phyloP scores from a whole-genome alignment of 192 early-diverging fungal species.

The Entomortierella lignicola region DNA sequence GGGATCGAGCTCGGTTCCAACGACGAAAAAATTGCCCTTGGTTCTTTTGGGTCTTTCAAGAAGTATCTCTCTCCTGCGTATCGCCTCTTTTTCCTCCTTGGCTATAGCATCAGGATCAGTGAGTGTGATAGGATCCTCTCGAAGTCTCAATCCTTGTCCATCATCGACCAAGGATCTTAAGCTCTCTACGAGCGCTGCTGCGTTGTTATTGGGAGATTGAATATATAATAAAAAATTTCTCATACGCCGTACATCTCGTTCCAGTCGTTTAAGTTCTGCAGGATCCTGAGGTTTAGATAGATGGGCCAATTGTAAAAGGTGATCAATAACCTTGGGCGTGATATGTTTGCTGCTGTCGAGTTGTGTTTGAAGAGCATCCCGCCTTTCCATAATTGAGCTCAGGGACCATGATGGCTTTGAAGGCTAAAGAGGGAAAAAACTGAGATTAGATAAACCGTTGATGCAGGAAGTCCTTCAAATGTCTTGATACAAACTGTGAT shows the following conservation, averaged over 20 bases:
- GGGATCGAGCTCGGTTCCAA: constrained; percentile 23
- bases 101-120: neutral
- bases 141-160: constrained; percentile 22
- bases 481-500: neutral
- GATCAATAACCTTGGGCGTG: constrained; percentile 35
- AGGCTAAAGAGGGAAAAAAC: constrained; percentile 1
- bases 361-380: constrained; percentile 6
- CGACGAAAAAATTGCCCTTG: constrained; percentile 51
- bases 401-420: constrained; percentile 44
- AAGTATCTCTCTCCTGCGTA: constrained; percentile 16
- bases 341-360: constrained; percentile 15
- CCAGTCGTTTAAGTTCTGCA: constrained; percentile 17
- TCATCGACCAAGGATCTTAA: constrained; percentile 48
- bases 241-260: constrained; percentile 37
- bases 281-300: constrained; percentile 30
- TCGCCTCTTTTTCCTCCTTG: constrained; percentile 1
- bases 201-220: constrained; percentile 3
- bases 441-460: too few species aligned
- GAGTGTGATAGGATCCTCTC: neutral
- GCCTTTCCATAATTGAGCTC: constrained; percentile 13
- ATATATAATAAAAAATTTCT: constrained; percentile 45
- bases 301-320: constrained; percentile 31
- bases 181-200: constrained; percentile 5
- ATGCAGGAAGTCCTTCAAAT: too few species aligned
- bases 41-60: constrained; percentile 17